Conservation (phyloP, 2,329 filamentous ascomycete species). For the Aspergillus bombycis region DNA sequence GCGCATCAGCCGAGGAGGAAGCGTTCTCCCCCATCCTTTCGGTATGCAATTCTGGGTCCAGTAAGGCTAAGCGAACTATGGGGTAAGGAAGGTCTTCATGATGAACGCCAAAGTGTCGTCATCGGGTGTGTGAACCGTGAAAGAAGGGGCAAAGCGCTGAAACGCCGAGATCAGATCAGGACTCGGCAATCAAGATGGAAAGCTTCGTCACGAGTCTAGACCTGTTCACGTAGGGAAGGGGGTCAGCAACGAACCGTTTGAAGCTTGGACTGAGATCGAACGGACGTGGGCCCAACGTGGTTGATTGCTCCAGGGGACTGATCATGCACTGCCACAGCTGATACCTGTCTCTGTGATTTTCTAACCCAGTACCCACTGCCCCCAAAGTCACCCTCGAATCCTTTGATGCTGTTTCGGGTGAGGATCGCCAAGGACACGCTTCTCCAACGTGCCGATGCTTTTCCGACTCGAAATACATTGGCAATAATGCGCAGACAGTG, state of each 20-base stretch:
- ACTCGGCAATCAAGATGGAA: conserved; percentile 15
- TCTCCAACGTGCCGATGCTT: conserved; percentile 5
- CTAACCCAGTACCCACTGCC: not conserved
- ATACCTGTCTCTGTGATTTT: conserved; percentile 1
- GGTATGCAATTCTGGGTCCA: conserved; percentile 17
- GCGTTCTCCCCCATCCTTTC: conserved; percentile 12
- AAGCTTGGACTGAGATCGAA: conserved; percentile 19
- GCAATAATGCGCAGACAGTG: conserved; percentile 1
- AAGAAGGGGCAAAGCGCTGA: conserved; percentile 22
- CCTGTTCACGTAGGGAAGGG: conserved; percentile 5
- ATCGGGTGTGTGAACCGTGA: conserved; percentile 13
- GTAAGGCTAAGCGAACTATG: conserved; percentile 6
- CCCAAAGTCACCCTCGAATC: not conserved
- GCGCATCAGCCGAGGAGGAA: conserved; percentile 19
- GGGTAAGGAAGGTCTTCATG: not conserved
- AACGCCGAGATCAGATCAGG: conserved; percentile 18
- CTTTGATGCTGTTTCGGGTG: conserved; percentile 3
- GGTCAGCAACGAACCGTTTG: conserved; percentile 14
- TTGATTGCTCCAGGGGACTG: conserved; percentile 17
- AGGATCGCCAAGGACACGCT: conserved; percentile 7
- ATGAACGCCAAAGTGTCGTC: conserved; percentile 5
- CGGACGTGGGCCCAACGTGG: conserved; percentile 24
- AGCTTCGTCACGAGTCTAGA: conserved; percentile 21
- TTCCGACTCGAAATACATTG: conserved; percentile 4
- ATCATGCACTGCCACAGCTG: conserved; percentile 22